Conservation (phyloP, 2,329 filamentous ascomycete genomes). For the Aspergillus unguis region DNA sequence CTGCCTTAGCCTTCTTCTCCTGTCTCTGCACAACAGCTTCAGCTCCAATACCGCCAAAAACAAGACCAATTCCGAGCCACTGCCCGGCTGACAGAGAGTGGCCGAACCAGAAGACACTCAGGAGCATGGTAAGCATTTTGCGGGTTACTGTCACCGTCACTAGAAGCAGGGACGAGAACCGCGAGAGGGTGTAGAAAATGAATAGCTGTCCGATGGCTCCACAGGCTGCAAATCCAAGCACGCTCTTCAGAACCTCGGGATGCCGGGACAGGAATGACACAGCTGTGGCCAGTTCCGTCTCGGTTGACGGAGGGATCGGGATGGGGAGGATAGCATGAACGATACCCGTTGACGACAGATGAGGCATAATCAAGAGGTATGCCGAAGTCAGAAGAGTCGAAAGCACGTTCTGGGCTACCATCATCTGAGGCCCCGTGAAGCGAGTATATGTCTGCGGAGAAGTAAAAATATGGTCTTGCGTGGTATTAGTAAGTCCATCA, state of each 20-base stretch:
- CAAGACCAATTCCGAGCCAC: slow-evolving; percentile 85
- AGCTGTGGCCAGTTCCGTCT: slow-evolving; percentile 76
- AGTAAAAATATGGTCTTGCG: slow-evolving; percentile 89
- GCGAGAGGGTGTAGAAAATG: slow-evolving; percentile 92
- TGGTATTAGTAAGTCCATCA: slow-evolving; percentile 92
- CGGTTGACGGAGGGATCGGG: slow-evolving; percentile 53
- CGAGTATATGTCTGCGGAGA: slow-evolving; percentile 62
- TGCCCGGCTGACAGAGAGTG: slow-evolving; percentile 84
- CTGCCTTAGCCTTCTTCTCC: slow-evolving; percentile 67
- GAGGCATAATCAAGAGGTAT: slow-evolving; percentile 77
- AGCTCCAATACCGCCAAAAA: slow-evolving; percentile 92
- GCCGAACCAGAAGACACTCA: slow-evolving; percentile 92
- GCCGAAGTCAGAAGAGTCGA: slow-evolving; percentile 70
- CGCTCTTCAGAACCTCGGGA: slow-evolving; percentile 79
- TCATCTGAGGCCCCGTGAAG: slow-evolving; percentile 95
- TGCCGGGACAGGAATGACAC: slow-evolving; percentile 75
- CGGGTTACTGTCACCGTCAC: slow-evolving; percentile 96
- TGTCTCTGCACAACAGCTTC: slow-evolving; percentile 76
- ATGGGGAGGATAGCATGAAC: slow-evolving; percentile 67
- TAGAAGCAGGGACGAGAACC: slow-evolving; percentile 85
- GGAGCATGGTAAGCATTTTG: slow-evolving; percentile 99
- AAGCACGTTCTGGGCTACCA: slow-evolving; percentile 95
- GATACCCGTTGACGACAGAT: slow-evolving; percentile 65
- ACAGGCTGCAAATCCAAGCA: slow-evolving; percentile 83
- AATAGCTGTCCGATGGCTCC: slow-evolving; percentile 94